Conservation (phyloP, 2,329 filamentous ascomycete species). For the Fusarium drepaniforme region DNA sequence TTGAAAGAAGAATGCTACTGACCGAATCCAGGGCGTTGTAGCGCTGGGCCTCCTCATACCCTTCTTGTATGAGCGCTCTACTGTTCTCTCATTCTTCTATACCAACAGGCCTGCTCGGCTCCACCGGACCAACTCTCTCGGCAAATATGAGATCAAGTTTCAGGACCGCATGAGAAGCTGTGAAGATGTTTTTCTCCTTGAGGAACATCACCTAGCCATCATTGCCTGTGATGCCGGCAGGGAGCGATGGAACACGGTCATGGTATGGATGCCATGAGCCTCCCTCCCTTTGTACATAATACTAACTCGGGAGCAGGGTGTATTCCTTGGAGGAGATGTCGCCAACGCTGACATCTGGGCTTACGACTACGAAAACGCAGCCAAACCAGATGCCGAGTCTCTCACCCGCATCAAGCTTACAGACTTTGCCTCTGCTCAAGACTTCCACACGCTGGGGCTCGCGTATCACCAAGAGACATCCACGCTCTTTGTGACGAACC, state of each 20-base stretch:
- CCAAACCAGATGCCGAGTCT: slow-evolving; percentile 23
- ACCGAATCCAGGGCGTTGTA: slow-evolving; percentile 8
- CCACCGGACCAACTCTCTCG: slow-evolving; percentile 43
- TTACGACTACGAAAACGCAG: slow-evolving; percentile 51
- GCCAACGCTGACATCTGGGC: slow-evolving; percentile 49
- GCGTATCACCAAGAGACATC: slow-evolving; percentile 51
- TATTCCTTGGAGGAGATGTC: slow-evolving; percentile 33
- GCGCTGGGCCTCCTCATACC: slow-evolving; percentile 16
- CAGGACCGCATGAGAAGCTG: slow-evolving; percentile 53
- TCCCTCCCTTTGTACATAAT: fast-evolving
- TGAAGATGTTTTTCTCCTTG: slow-evolving; percentile 54
- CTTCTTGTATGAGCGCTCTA: slow-evolving; percentile 29
- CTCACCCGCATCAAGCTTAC: slow-evolving; percentile 39
- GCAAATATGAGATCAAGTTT: slow-evolving; percentile 49
- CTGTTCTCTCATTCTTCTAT: slow-evolving; percentile 38
- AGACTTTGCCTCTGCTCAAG: slow-evolving; percentile 40
- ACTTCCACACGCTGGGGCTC: slow-evolving; percentile 57
- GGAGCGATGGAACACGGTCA: slow-evolving; percentile 56
- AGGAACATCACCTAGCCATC: slow-evolving; percentile 51
- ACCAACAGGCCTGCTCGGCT: slow-evolving; percentile 49
- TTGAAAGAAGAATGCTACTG: not conserved
- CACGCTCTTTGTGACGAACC: slow-evolving; percentile 53
- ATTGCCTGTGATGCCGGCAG: slow-evolving; percentile 54
- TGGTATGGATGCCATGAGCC: slow-evolving; percentile 44
- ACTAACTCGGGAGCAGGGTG: slow-evolving; percentile 35